These are phyloP conservation scores for Dactylellina parvicollis DNA, from an alignment of 2,329 filamentous ascomycete species.

Conservation along the genomic window DNA sequence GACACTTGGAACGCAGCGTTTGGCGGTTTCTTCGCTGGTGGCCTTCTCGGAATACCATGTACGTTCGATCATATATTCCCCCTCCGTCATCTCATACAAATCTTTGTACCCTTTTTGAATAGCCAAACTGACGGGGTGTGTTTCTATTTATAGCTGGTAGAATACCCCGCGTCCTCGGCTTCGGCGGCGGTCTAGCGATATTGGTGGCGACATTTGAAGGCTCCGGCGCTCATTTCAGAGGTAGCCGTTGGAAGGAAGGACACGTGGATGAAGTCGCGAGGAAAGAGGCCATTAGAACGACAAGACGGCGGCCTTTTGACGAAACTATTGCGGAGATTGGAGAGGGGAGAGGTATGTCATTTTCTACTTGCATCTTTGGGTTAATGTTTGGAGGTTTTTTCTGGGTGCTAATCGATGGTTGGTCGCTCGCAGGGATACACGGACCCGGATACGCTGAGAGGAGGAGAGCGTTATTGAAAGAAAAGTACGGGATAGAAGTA, in stretches of 20 bases:
- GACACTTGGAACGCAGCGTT: conserved; percentile 79
- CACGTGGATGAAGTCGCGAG: conserved; percentile 74
- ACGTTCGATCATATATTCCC: conserved; percentile 62
- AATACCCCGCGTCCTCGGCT: conserved; percentile 76
- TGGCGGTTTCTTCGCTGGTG: conserved; percentile 79
- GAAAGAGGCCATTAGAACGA: conserved; percentile 78
- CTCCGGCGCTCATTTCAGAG: conserved; percentile 71
- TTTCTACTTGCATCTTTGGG: conserved; percentile 6
- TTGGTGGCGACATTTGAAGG: conserved; percentile 74
- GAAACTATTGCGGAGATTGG: conserved; percentile 84
- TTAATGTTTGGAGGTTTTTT: no score
- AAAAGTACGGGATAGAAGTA: conserved; percentile 88
- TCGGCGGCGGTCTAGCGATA: conserved; percentile 70
- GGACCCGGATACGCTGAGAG: conserved; percentile 85
- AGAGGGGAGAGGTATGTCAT: conserved; percentile 80
- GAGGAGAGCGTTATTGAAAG: conserved; percentile 80
- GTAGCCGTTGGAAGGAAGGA: conserved; percentile 65
- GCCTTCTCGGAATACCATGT: conserved; percentile 78
- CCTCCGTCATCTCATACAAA: background rate
- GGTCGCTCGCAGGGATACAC: conserved; percentile 72
- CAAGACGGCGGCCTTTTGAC: conserved; percentile 77
- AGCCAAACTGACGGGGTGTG: conserved; percentile 23
- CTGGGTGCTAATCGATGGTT: background rate
- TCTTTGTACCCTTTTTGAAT: background rate
- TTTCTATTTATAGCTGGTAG: conserved; percentile 68